Conservation (phyloP, 1,284 basidiomycete genomes). For the Farysia itapuensis region DNA sequence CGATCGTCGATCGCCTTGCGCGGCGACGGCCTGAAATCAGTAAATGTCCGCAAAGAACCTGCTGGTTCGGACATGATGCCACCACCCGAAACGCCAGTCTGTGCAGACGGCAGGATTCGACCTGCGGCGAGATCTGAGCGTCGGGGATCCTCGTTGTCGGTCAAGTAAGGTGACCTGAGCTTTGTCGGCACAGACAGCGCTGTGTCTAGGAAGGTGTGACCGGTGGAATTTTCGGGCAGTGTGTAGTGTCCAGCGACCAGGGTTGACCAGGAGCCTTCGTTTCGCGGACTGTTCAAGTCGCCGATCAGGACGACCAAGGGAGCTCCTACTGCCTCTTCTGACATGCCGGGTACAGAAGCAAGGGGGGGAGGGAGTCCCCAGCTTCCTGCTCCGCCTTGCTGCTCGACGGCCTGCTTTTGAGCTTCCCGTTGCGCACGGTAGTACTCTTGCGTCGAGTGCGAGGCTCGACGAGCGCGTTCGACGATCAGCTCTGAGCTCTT, state of each 20-base stretch:
- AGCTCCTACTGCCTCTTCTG: constrained; percentile 1
- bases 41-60: constrained; percentile 32
- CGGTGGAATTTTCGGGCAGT: constrained; percentile 6
- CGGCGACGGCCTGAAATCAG: constrained; percentile 22
- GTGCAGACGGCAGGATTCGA: not conserved
- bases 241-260: constrained; percentile 38
- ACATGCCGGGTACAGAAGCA: not conserved
- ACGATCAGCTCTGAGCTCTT: constrained; percentile 36
- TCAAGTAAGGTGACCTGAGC: constrained; percentile 13
- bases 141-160: constrained; percentile 22
- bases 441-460: constrained; percentile 1
- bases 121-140: constrained; percentile 13
- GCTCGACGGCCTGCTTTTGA: not conserved
- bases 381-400: not conserved
- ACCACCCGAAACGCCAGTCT: not conserved
- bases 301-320: constrained; percentile 40
- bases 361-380: not conserved
- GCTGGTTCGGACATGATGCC: constrained; percentile 16
- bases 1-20: constrained; percentile 30
- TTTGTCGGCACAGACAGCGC: constrained; percentile 28
- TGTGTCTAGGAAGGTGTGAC: constrained; percentile 25
- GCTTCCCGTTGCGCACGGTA: not conserved
- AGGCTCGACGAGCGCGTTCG: constrained; percentile 16
- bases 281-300: constrained; percentile 43
- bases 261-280: constrained; percentile 30